These are phyloP conservation scores for Discostella stelligera DNA, from an alignment of 352 stramenopile species.

Conservation along the genomic window DNA sequence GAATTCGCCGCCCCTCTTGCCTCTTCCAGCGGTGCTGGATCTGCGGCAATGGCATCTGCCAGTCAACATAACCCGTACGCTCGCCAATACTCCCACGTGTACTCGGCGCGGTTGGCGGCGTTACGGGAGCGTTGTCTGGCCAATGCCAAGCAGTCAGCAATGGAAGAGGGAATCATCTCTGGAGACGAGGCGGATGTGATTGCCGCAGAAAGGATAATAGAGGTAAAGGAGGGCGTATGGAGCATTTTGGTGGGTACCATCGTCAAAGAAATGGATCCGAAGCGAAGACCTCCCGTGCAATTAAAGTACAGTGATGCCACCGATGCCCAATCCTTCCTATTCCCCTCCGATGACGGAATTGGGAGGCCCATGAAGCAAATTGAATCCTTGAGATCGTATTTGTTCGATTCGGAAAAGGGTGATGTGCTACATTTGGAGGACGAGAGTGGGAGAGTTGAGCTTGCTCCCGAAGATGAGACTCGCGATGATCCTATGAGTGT, in stretches of 20 bases:
- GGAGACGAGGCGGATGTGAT: constrained; percentile 8
- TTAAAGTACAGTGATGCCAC: constrained; percentile 21
- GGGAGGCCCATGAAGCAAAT: neutral
- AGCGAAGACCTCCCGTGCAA: constrained; percentile 24
- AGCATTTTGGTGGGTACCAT: constrained; percentile 71
- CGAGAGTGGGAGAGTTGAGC: constrained; percentile 67
- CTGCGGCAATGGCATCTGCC: neutral
- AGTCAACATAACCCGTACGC: constrained; percentile 55
- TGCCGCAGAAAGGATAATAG: constrained; percentile 64
- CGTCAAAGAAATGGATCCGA: constrained; percentile 52
- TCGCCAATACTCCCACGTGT: constrained; percentile 78
- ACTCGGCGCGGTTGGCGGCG: constrained; percentile 55
- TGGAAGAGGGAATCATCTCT: neutral
- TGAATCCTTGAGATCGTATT: constrained; percentile 16
- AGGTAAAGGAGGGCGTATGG: constrained; percentile 64
- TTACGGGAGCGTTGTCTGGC: constrained; percentile 54
- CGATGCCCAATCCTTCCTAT: constrained; percentile 42
- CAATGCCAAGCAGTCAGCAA: constrained; percentile 14
- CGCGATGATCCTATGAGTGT: constrained; percentile 6
- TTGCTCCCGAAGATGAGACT: constrained; percentile 18
- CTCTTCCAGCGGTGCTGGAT: constrained; percentile 14
- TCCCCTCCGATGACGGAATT: constrained; percentile 12
- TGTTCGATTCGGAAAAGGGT: constrained; percentile 34
- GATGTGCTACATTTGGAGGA: constrained; percentile 76
- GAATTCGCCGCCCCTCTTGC: constrained; percentile 21